These are phyloP conservation scores for Cercospora zeina DNA, from an alignment of 2,329 filamentous ascomycete genomes.

Conservation along the genomic window DNA sequence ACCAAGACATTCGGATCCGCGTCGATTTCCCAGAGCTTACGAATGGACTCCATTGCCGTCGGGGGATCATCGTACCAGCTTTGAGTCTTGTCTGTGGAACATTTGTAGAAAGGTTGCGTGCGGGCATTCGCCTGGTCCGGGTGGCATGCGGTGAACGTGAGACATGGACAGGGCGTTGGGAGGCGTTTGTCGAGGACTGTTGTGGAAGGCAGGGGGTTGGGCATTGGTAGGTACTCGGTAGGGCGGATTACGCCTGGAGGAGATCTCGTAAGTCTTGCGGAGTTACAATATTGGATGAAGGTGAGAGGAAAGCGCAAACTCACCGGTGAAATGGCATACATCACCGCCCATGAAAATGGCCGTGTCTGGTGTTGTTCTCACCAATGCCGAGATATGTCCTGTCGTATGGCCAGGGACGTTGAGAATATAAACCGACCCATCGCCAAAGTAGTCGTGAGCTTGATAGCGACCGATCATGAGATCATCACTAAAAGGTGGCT, in stretches of 20 bases:
- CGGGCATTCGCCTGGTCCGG: conserved; percentile 23
- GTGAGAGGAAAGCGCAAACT: neutral
- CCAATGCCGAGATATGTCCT: conserved; percentile 31
- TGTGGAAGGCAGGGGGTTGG: conserved; percentile 21
- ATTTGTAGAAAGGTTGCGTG: conserved; percentile 28
- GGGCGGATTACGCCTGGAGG: conserved; percentile 28
- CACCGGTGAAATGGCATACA: conserved; percentile 31
- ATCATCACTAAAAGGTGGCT: conserved; percentile 27
- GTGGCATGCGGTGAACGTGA: conserved; percentile 29
- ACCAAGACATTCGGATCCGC: conserved; percentile 31
- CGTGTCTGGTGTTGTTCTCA: conserved; percentile 30
- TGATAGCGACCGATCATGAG: conserved; percentile 45
- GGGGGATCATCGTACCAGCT: conserved; percentile 30
- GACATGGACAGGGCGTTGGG: conserved; percentile 26
- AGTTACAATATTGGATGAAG: neutral
- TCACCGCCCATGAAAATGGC: conserved; percentile 34
- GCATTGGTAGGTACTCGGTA: conserved; percentile 25
- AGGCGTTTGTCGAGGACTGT: conserved; percentile 27
- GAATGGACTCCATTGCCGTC: conserved; percentile 28
- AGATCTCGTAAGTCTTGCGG: neutral
- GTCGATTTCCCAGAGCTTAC: conserved; percentile 28
- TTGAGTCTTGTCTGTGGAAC: conserved; percentile 20
- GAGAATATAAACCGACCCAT: conserved; percentile 48
- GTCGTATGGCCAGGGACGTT: conserved; percentile 36
- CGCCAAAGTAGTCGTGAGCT: conserved; percentile 48